phyloP scores from a whole-genome alignment of 495 filamentous ascomycete species.

The Trichoderma virens region DNA sequence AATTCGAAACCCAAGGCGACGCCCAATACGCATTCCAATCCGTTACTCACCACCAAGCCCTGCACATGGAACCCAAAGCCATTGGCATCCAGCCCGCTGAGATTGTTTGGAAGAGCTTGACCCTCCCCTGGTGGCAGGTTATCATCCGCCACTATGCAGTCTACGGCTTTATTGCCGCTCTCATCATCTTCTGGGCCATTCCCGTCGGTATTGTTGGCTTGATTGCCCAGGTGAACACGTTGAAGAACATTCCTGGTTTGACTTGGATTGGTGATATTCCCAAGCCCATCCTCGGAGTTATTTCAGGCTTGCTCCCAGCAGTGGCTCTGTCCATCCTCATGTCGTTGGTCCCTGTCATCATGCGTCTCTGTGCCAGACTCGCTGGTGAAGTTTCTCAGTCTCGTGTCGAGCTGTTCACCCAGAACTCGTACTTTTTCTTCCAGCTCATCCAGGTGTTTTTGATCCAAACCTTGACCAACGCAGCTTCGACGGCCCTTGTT shows the following conservation, averaged over 20 bases:
- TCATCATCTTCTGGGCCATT: slow-evolving; percentile 96
- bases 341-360: slow-evolving; percentile 79
- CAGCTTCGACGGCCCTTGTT: slow-evolving; percentile 58
- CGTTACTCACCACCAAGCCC: slow-evolving; percentile 77
- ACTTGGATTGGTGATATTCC: slow-evolving; percentile 70
- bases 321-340: slow-evolving; percentile 79
- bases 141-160: slow-evolving; percentile 65
- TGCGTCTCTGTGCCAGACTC: slow-evolving; percentile 65
- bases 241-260: slow-evolving; percentile 60
- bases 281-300: slow-evolving; percentile 58
- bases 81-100: slow-evolving; percentile 81
- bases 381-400: slow-evolving; percentile 71
- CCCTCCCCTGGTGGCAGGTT: slow-evolving; percentile 82
- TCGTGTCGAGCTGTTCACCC: slow-evolving; percentile 74
- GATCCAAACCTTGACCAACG: slow-evolving; percentile 70
- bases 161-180: slow-evolving; percentile 58
- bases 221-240: slow-evolving; percentile 74
- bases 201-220: slow-evolving; percentile 79
- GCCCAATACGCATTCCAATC: slow-evolving; percentile 83
- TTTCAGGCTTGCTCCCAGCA: slow-evolving; percentile 77
- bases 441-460: slow-evolving; percentile 95
- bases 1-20: slow-evolving; percentile 72
- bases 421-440: slow-evolving; percentile 92
- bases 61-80: slow-evolving; percentile 88
- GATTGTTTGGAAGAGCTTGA: slow-evolving; percentile 82